These are phyloP conservation scores for Phytophthora niederhauseri DNA, from an alignment of 352 stramenopile species.

Conservation along the genomic window DNA sequence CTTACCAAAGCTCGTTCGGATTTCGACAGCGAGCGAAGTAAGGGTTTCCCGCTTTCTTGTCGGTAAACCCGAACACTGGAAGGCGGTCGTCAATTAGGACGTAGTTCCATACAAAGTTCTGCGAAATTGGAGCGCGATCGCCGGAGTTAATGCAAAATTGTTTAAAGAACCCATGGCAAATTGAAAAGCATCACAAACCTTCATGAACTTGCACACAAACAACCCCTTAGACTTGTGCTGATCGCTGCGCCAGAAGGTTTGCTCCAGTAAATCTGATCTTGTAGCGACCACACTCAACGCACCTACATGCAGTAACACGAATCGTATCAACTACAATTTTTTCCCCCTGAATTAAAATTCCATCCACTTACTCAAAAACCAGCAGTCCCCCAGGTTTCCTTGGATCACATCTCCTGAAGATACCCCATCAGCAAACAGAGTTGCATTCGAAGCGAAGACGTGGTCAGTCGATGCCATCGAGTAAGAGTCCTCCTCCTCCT, in stretches of 20 bases:
- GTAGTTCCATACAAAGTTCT: constrained; percentile 93
- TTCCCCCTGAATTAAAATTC: too few species aligned
- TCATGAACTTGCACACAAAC: constrained; percentile 94
- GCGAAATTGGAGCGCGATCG: background rate
- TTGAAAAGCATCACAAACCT: constrained; percentile 47
- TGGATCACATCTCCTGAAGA: constrained; percentile 90
- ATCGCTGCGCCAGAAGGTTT: constrained; percentile 81
- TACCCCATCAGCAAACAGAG: constrained; percentile 77
- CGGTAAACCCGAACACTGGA: constrained; percentile 85
- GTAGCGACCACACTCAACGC: constrained; percentile 90
- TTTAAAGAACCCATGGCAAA: background rate
- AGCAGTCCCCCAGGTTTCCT: constrained; percentile 92
- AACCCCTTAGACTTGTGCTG: constrained; percentile 79
- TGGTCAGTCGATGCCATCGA: constrained; percentile 28
- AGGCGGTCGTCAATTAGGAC: constrained; percentile 93
- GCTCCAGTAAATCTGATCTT: constrained; percentile 73
- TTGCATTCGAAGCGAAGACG: constrained; percentile 66
- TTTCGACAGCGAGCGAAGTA: constrained; percentile 87
- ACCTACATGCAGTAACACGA: constrained; percentile 37
- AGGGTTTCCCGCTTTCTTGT: constrained; percentile 79
- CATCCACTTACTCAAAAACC: constrained; percentile 79
- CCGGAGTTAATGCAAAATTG: background rate
- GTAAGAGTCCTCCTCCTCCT: constrained; percentile 29
- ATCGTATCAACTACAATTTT: background rate
- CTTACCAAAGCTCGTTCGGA: constrained; percentile 87